These are phyloP conservation scores for Zhuliangozyma parablackwelliae DNA, from an alignment of 1,139 yeast species.

Conservation along the genomic window DNA sequence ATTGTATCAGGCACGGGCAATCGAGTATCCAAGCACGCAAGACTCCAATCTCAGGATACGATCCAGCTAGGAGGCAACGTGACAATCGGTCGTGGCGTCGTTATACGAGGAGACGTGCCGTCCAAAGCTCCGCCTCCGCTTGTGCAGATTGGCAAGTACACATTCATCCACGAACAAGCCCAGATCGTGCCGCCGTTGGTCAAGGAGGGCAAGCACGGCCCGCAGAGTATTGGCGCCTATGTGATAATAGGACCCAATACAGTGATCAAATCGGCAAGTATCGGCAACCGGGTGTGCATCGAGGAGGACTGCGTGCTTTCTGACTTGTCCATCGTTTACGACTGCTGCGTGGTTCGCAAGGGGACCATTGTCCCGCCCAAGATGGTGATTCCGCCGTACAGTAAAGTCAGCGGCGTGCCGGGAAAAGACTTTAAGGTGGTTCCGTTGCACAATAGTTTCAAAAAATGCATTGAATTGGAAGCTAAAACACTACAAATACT, in stretches of 20 bases:
- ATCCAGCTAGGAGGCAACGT: slow-evolving; percentile 30
- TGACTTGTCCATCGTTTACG: slow-evolving; percentile 51
- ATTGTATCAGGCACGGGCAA: slow-evolving; percentile 52
- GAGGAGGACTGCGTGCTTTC: slow-evolving; percentile 40
- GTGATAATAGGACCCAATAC: slow-evolving; percentile 47
- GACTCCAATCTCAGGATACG: slow-evolving; percentile 17
- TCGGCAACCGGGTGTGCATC: slow-evolving; percentile 57
- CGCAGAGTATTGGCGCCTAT: slow-evolving; percentile 53
- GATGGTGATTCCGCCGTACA: slow-evolving; percentile 57
- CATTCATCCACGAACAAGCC: slow-evolving; percentile 31
- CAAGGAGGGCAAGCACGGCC: slow-evolving; percentile 16
- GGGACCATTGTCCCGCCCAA: slow-evolving; percentile 51
- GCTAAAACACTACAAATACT: slow-evolving; percentile 33
- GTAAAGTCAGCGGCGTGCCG: slow-evolving; percentile 44
- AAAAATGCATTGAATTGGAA: slow-evolving; percentile 36
- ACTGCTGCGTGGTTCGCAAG: slow-evolving; percentile 52
- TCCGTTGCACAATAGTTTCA: slow-evolving; percentile 37
- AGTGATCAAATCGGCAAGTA: slow-evolving; percentile 38
- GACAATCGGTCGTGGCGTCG: slow-evolving; percentile 24
- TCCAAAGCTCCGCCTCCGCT: slow-evolving; percentile 13
- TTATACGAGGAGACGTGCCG: slow-evolving; percentile 19
- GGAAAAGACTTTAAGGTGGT: slow-evolving; percentile 26
- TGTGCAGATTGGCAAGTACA: slow-evolving; percentile 40
- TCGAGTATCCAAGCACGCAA: slow-evolving; percentile 49
- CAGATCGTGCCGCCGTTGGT: slow-evolving; percentile 30